Conservation (phyloP, 768 basidiomycete species). For the Mrakia gelida region DNA sequence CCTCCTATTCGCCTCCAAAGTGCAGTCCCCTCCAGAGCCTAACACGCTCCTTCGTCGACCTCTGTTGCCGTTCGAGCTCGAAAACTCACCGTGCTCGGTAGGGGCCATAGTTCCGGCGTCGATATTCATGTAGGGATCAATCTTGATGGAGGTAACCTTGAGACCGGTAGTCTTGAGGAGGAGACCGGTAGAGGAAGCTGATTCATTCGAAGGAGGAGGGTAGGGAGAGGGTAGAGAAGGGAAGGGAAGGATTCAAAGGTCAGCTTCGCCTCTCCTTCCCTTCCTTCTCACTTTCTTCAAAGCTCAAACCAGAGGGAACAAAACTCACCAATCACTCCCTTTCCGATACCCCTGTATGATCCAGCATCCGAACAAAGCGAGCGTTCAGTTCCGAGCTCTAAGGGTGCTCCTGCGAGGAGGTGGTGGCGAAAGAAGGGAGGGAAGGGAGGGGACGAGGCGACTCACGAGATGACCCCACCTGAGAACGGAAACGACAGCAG, state of each 20-base stretch:
- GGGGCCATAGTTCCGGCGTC: slow-evolving; percentile 99
- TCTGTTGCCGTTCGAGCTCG: not conserved
- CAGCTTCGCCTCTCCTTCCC: not conserved
- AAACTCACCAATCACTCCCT: slow-evolving; percentile 88
- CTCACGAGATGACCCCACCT: slow-evolving; percentile 71
- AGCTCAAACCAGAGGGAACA: not conserved
- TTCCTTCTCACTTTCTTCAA: not conserved
- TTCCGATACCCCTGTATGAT: slow-evolving; percentile 76
- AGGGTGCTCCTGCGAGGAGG: not conserved
- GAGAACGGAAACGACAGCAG: not conserved
- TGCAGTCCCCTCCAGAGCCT: no score
- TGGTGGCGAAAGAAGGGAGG: not conserved
- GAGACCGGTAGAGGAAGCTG: slow-evolving; percentile 94
- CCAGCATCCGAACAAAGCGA: not conserved
- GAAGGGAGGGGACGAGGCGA: slow-evolving; percentile 7
- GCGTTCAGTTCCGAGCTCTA: not conserved
- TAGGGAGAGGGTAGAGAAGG: slow-evolving; percentile 15
- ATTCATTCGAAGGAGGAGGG: not conserved
- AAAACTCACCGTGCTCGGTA: slow-evolving; percentile 82
- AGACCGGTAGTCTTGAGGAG: slow-evolving; percentile 90
- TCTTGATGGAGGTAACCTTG: slow-evolving; percentile 98
- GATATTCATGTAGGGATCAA: slow-evolving; percentile 99
- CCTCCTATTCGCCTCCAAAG: no score
- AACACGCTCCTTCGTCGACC: no score
- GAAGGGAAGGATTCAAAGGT: slow-evolving; percentile 10